Conservation (phyloP, 2,329 filamentous ascomycete species). For the Orbilia ellipsospora region DNA sequence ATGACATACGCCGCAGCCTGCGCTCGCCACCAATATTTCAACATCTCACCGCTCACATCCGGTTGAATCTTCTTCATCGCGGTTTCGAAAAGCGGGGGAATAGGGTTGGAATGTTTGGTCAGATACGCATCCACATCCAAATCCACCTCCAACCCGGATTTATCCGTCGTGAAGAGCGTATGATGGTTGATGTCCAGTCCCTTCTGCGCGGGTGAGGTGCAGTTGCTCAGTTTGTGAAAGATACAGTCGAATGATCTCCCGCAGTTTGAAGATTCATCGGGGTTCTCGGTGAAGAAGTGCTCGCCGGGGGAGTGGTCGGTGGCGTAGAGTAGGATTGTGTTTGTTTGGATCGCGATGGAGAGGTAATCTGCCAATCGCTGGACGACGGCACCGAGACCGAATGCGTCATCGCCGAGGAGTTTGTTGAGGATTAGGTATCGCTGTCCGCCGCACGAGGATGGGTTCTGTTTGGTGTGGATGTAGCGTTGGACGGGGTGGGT, state of each 20-base stretch:
- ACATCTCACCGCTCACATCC: conserved; percentile 56
- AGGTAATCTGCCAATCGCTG: conserved; percentile 54
- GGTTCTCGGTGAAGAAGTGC: conserved; percentile 48
- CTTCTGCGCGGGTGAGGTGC: conserved; percentile 16
- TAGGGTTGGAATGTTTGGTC: conserved; percentile 27
- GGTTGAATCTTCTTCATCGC: conserved; percentile 46
- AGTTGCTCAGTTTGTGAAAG: conserved; percentile 55
- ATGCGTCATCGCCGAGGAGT: conserved; percentile 57
- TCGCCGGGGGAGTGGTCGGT: conserved; percentile 50
- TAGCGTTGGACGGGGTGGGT: conserved; percentile 56
- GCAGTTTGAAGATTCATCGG: conserved; percentile 14
- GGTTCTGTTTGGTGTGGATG: conserved; percentile 53
- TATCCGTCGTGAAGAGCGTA: conserved; percentile 16
- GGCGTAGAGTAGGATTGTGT: conserved; percentile 56
- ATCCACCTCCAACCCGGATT: conserved; percentile 13
- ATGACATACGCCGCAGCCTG: conserved; percentile 57
- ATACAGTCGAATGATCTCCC: conserved; percentile 57
- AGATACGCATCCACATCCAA: conserved; percentile 38
- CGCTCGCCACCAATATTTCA: conserved; percentile 58
- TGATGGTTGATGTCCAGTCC: conserved; percentile 22
- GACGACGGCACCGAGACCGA: conserved; percentile 55
- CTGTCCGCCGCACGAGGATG: conserved; percentile 34
- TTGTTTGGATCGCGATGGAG: conserved; percentile 54
- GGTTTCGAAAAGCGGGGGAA: conserved; percentile 52
- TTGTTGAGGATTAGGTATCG: conserved; percentile 56